phyloP scores from a whole-genome alignment of 176 grass and related monocot species.

The Phyllostachys edulis region DNA sequence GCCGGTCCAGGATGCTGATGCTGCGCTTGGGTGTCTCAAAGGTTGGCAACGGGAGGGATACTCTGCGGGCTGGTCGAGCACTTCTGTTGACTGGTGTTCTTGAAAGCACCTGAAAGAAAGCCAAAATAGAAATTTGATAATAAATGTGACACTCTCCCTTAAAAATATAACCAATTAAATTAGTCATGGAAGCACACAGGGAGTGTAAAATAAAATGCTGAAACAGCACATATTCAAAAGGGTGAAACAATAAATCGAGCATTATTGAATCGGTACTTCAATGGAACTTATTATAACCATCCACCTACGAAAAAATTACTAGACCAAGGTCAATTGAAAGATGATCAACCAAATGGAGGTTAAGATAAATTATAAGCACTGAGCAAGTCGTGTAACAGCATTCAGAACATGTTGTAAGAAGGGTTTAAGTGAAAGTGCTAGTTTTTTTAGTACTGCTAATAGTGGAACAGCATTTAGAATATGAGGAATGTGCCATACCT shows the following conservation, averaged over 20 bases:
- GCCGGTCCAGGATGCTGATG: constrained; percentile 34
- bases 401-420: background rate
- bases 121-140: background rate
- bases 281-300: background rate
- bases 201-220: background rate
- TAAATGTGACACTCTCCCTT: background rate
- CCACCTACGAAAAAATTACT: background rate
- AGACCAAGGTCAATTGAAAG: background rate
- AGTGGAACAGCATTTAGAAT: background rate
- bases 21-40: constrained; percentile 36
- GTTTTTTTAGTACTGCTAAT: background rate
- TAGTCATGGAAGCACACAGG: background rate
- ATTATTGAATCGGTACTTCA: background rate
- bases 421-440: background rate
- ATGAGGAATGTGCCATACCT: constrained; percentile 42
- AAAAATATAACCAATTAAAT: background rate
- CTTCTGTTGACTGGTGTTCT: constrained; percentile 12
- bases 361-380: background rate
- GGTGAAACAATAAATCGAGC: background rate
- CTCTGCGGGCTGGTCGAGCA: constrained; percentile 15
- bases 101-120: background rate
- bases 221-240: background rate
- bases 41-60: constrained; percentile 51
- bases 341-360: background rate
- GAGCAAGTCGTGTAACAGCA: background rate